Evolutionary conservation across 176 grass and related monocot genomes (phyloP), one percentile per base, ranked within the genome.

Genomic region (Aechmea fasciata): DNA sequence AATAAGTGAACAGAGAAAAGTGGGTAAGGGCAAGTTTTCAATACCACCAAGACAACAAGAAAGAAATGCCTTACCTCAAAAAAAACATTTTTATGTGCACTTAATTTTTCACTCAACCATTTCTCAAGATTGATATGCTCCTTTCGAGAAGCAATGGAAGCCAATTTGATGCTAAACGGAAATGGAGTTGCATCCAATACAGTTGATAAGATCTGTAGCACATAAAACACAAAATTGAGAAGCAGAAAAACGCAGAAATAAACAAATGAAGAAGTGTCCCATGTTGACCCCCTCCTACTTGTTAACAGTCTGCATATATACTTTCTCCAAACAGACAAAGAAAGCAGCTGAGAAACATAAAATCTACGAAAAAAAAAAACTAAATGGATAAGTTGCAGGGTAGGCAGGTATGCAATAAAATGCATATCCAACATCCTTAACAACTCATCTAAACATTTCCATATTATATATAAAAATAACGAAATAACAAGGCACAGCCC

Each of bases 101-200:
- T 75, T 65, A 92, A 81, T 61, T 89, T 92, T 80, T 92, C 93
- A 49, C 49, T 77, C 51, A 92, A 78, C 93, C 93, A 96, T 62
- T 92, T 96, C 81, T 96, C 93, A 76, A 92, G 86, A 87, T 80
- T 84, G 66, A 71, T 85, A 24, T 75, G 82, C 63, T 89, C 89
- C 74, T 96, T 87, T 52, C 53, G 63, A 68, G 85, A 91, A 47
- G 84, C 82, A 82, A 85, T 61, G 51, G 86, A 74, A 75, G 89
- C 89, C 75, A 96, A 80, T 80, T 73, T 84, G 65, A 96, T 87
- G 81, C 93, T 89, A 74, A 96, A 96, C 13, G 69, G 25, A 71
- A 90, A 83, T 0, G 89, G 84, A 41, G 84, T 70, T 59, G 76
- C 83, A 78, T 89, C 93, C 78, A 96, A 77, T 54, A 92, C 81